Percentiles rank a stretch among this genome's conserved stretches.
These are phyloP conservation scores for Suaeda aralocaspica DNA, from an alignment of 148 eudicot genomes.

Conservation along the genomic window DNA sequence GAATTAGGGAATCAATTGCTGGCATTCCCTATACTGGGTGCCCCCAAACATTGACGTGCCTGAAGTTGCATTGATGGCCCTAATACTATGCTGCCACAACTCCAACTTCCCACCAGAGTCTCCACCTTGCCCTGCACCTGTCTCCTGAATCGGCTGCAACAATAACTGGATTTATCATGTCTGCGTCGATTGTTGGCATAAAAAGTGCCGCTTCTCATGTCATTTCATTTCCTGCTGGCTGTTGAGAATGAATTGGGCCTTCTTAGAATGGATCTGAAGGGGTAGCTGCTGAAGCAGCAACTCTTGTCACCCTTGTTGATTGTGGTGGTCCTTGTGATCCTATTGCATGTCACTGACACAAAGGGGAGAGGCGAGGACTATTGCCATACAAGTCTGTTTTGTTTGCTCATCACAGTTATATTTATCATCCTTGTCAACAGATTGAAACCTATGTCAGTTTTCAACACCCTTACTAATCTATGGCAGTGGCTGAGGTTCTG, in stretches of 20 bases:
- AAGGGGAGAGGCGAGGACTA: slow-evolving; percentile 85
- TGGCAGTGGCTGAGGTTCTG: slow-evolving; percentile 89
- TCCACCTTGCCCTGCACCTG: slow-evolving; percentile 90
- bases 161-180: slow-evolving; percentile 82
- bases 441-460: slow-evolving; percentile 87
- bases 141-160: slow-evolving; percentile 99
- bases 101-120: slow-evolving; percentile 91
- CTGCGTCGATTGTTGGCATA: slow-evolving; percentile 75
- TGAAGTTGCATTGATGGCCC: slow-evolving; percentile 95
- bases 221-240: slow-evolving; percentile 96
- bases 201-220: slow-evolving; percentile 95
- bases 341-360: slow-evolving; percentile 60
- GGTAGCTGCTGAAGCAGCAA: slow-evolving; percentile 89
- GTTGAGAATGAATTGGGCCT: slow-evolving; percentile 97
- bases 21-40: slow-evolving; percentile 85
- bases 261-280: slow-evolving; percentile 94
- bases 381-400: slow-evolving; percentile 89
- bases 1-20: slow-evolving; percentile 96
- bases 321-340: slow-evolving; percentile 90
- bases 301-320: slow-evolving; percentile 80
- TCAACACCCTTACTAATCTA: slow-evolving; percentile 84
- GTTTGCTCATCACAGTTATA: slow-evolving; percentile 66
- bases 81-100: slow-evolving; percentile 95
- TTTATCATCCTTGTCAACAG: slow-evolving; percentile 80
- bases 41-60: slow-evolving; percentile 86